Conservation (phyloP, 2,329 filamentous ascomycete species). For the Colletotrichum musicola region DNA sequence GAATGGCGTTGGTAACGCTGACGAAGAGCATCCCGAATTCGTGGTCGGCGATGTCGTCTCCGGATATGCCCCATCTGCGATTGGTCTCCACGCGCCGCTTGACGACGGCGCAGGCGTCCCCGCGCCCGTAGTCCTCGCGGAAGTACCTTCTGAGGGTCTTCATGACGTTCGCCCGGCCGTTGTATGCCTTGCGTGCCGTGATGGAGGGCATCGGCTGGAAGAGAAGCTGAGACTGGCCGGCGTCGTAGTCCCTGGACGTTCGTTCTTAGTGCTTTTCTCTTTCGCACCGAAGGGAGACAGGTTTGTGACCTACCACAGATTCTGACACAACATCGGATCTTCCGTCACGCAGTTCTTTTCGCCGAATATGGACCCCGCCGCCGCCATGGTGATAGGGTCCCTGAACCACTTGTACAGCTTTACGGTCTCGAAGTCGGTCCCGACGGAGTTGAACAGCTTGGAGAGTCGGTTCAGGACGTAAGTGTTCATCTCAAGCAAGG, state of each 20-base stretch:
- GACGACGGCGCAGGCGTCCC: constrained; percentile 47
- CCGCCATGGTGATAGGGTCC: constrained; percentile 52
- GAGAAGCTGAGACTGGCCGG: constrained; percentile 15
- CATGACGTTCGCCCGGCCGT: constrained; percentile 42
- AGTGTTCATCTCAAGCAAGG: constrained; percentile 26
- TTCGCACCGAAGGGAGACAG: not conserved
- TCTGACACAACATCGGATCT: constrained; percentile 38
- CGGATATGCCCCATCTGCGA: constrained; percentile 47
- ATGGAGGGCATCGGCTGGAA: constrained; percentile 25
- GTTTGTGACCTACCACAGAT: constrained; percentile 1
- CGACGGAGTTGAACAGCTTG: constrained; percentile 43
- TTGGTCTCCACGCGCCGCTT: constrained; percentile 44
- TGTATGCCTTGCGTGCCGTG: constrained; percentile 43
- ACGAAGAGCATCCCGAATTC: constrained; percentile 50
- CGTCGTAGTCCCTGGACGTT: constrained; percentile 16
- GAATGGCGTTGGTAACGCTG: constrained; percentile 52
- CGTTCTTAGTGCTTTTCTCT: not conserved
- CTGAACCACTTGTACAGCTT: constrained; percentile 52
- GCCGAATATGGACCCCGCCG: constrained; percentile 56
- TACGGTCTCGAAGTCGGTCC: not conserved
- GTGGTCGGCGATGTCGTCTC: constrained; percentile 46
- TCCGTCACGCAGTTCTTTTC: constrained; percentile 55
- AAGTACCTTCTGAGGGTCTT: constrained; percentile 48
- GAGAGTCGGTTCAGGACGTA: constrained; percentile 51
- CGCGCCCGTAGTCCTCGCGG: constrained; percentile 42